Evolutionary conservation across 805 yeast genomes (phyloP).

Genomic region (Wickerhamomyces subpelliculosus): DNA sequence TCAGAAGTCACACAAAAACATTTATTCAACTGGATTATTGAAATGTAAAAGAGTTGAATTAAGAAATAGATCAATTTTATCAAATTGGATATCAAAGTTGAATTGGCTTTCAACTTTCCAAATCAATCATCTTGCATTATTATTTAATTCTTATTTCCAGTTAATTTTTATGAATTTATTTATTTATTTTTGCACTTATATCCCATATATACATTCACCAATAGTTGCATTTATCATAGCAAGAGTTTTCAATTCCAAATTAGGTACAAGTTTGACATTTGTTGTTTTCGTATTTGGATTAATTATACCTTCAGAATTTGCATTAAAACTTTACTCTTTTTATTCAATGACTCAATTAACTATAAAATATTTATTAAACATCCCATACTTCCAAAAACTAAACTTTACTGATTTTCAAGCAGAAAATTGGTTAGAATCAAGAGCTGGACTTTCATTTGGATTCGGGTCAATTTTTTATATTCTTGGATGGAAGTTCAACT

Average conservation of each 20-base stretch:
- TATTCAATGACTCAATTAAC: constrained; percentile 6
- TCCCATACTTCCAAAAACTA: constrained; percentile 13
- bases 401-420: constrained; percentile 7
- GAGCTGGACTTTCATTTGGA: constrained; percentile 12
- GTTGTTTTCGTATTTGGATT: constrained; percentile 6
- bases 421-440: constrained; percentile 14
- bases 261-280: constrained; percentile 9
- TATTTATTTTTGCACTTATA: background rate
- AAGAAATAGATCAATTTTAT: background rate
- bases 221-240: constrained; percentile 3
- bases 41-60: constrained; percentile 1
- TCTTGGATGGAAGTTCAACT: constrained; percentile 2
- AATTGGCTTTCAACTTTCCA: constrained; percentile 1
- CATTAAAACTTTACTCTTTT: constrained; percentile 3
- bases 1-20: background rate
- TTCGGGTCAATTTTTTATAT: constrained; percentile 10
- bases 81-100: background rate
- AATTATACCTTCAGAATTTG: constrained; percentile 1
- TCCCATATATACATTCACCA: background rate
- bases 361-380: constrained; percentile 5
- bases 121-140: background rate
- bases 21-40: constrained; percentile 2
- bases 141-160: constrained; percentile 1
- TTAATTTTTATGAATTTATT: background rate
- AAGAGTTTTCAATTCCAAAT: constrained; percentile 3